A percentile compares a stretch with the other conserved stretches of the same genome.
Conservation (phyloP, 257 asterid species). For the Solanum pimpinellifolium region DNA sequence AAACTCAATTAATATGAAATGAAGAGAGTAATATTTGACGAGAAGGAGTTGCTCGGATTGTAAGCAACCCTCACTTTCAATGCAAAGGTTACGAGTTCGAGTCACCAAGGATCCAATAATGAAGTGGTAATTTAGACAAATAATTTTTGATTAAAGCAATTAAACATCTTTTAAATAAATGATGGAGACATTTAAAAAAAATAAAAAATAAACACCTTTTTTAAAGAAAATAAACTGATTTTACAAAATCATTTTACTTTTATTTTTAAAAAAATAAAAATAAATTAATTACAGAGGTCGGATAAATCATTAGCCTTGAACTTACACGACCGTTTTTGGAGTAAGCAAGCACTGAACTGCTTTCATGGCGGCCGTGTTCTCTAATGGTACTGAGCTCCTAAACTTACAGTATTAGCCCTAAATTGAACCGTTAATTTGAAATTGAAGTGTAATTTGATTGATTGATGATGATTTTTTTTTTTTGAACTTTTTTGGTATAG, state of each 20-base stretch:
- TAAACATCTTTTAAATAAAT: too few relatives aligned
- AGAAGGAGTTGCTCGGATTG: too few relatives aligned
- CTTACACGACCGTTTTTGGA: background rate
- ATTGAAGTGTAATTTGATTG: background rate
- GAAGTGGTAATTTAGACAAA: background rate
- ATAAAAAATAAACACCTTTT: background rate
- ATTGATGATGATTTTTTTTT: background rate
- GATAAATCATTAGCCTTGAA: background rate
- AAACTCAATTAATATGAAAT: too few relatives aligned
- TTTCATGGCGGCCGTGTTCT: background rate
- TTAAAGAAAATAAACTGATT: background rate
- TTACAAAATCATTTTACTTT: background rate
- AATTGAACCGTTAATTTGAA: background rate
- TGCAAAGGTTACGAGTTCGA: too few relatives aligned
- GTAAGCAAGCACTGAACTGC: background rate
- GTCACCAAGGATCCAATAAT: too few relatives aligned
- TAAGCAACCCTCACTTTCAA: too few relatives aligned
- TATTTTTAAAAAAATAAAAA: background rate
- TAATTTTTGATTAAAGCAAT: too few relatives aligned
- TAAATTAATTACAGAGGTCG: background rate
- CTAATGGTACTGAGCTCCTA: background rate
- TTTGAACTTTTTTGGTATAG: constrained; percentile 8
- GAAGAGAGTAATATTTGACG: too few relatives aligned
- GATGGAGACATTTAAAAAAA: too few relatives aligned
- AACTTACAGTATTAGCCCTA: background rate